A percentile compares a stretch with the other conserved stretches of the same genome.
These are phyloP conservation scores for Fusarium mangiferae DNA, from an alignment of 2,329 filamentous ascomycete species.

Conservation along the genomic window DNA sequence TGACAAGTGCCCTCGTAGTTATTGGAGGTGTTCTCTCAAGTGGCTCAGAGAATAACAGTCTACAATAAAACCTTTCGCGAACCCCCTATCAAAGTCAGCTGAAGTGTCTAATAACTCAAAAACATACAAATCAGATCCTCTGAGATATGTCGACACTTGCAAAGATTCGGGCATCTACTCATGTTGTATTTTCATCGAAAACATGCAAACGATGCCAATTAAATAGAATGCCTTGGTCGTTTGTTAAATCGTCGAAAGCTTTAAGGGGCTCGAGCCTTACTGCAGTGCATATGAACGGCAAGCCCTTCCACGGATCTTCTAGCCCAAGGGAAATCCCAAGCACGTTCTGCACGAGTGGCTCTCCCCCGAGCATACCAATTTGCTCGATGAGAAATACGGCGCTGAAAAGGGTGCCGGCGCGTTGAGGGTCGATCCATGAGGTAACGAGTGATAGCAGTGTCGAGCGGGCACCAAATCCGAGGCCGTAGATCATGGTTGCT, in stretches of 20 bases:
- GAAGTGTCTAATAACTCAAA: background rate
- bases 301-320: background rate
- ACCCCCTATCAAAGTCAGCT: background rate
- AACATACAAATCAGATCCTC: background rate
- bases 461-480: background rate
- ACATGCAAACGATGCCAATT: background rate
- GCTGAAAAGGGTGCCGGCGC: background rate
- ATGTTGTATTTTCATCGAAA: fast-evolving
- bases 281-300: background rate
- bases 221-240: fast-evolving
- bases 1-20: fast-evolving
- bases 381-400: background rate
- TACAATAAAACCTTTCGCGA: no score
- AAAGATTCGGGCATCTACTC: background rate
- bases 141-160: background rate
- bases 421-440: background rate
- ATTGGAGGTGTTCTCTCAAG: no score
- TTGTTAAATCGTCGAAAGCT: background rate
- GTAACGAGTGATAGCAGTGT: background rate
- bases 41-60: background rate
- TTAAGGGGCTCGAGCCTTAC: background rate
- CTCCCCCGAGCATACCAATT: no score
- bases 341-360: background rate
- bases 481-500: background rate
- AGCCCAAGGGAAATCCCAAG: no score